A percentile compares a stretch with the other conserved stretches of the same genome.
phyloP scores from a whole-genome alignment of 192 early-diverging fungal genomes.

The Mortierella alpina region DNA sequence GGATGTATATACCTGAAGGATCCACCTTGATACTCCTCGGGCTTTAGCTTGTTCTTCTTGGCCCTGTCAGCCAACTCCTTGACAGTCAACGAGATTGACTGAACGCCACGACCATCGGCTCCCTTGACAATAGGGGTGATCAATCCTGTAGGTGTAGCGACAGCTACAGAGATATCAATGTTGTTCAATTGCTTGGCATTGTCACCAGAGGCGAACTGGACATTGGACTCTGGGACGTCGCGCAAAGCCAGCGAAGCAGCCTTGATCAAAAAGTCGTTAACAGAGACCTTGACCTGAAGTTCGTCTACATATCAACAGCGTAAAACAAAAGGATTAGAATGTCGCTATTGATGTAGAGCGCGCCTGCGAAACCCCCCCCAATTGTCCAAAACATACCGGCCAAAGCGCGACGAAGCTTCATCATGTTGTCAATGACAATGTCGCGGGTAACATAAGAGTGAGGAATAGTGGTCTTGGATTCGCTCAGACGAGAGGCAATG shows the following conservation, averaged over 20 bases:
- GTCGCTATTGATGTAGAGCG: neutral
- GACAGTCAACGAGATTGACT: conserved; percentile 75
- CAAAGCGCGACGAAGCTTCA: conserved; percentile 55
- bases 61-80: conserved; percentile 82
- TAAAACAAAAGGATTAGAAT: neutral
- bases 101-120: conserved; percentile 81
- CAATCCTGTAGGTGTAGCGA: conserved; percentile 83
- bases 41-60: conserved; percentile 82
- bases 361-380: neutral
- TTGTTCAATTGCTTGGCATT: conserved; percentile 80
- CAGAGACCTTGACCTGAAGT: conserved; percentile 68
- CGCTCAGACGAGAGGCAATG: conserved; percentile 67
- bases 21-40: conserved; percentile 96
- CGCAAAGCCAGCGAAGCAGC: conserved; percentile 85
- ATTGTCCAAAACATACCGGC: conserved; percentile 53
- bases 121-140: conserved; percentile 85
- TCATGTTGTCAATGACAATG: conserved; percentile 60
- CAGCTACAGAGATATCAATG: conserved; percentile 86
- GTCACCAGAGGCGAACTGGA: conserved; percentile 33
- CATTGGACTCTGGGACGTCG: conserved; percentile 88
- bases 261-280: conserved; percentile 97
- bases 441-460: conserved; percentile 72
- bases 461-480: conserved; percentile 67
- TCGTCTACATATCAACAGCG: conserved; percentile 24
- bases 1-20: conserved; percentile 73